A percentile compares a stretch with the other conserved stretches of the same genome.
phyloP scores from a whole-genome alignment of 208 protist genomes.

The Acanthamoeba culbertsoni region DNA sequence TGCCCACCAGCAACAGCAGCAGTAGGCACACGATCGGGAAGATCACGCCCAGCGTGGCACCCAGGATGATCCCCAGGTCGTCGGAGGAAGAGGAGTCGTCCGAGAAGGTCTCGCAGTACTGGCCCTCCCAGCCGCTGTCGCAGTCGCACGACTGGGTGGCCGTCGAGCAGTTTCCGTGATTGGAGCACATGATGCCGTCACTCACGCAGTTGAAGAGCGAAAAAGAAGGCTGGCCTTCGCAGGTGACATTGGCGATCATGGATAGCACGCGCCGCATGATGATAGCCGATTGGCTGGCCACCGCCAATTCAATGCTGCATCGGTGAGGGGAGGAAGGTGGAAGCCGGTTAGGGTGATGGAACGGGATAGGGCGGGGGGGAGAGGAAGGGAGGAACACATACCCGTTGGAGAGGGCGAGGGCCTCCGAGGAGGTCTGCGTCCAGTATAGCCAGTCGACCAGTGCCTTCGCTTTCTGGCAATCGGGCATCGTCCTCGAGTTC shows the following conservation, averaged over 20 bases:
- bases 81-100: neutral
- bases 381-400: neutral
- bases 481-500: neutral
- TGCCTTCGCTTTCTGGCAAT: neutral
- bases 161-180: constrained; percentile 13
- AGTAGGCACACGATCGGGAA: neutral
- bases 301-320: neutral
- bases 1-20: neutral
- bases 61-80: neutral
- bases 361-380: neutral
- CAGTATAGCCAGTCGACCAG: constrained; percentile 31
- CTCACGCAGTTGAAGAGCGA: neutral
- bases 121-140: neutral
- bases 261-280: neutral
- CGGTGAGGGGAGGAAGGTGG: neutral
- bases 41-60: neutral
- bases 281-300: neutral
- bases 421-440: neutral
- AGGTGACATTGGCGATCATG: constrained; percentile 20
- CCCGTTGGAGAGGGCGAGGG: neutral
- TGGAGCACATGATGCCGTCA: neutral
- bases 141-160: neutral
- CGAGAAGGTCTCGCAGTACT: neutral
- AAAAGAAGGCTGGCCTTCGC: neutral
- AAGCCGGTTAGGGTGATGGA: neutral